Evolutionary conservation across 2,329 filamentous ascomycete genomes (phyloP).

Genomic region (Beauveria caledonica): DNA sequence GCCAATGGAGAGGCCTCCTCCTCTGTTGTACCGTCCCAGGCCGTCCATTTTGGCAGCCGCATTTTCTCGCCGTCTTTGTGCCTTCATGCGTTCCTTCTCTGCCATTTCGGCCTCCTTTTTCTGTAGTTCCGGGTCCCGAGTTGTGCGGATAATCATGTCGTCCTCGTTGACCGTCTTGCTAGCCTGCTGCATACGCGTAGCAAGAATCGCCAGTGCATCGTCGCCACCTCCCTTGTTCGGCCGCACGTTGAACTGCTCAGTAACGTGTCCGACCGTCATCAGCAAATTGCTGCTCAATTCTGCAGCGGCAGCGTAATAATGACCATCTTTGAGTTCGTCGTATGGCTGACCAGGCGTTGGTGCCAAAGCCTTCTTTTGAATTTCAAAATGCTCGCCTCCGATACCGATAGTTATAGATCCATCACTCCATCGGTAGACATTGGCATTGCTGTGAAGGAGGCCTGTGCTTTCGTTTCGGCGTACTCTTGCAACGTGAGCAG

Average conservation of each 20-base stretch:
- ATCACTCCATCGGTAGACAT: conserved; percentile 70
- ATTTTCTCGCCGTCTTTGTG: conserved; percentile 58
- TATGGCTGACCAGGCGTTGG: conserved; percentile 53
- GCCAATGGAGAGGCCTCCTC: conserved; percentile 57
- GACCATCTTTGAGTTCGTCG: conserved; percentile 60
- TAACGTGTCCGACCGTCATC: conserved; percentile 67
- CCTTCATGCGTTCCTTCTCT: conserved; percentile 64
- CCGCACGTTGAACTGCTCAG: conserved; percentile 60
- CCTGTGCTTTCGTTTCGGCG: conserved; percentile 58
- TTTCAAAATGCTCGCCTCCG: conserved; percentile 67
- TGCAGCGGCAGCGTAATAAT: conserved; percentile 68
- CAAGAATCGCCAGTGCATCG: conserved; percentile 60
- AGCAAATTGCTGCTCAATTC: conserved; percentile 60
- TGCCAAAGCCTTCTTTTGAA: conserved; percentile 61
- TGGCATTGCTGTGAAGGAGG: conserved; percentile 65
- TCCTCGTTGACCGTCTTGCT: conserved; percentile 47
- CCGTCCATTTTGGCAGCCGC: conserved; percentile 57
- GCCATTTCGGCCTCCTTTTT: conserved; percentile 65
- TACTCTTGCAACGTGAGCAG: conserved; percentile 61
- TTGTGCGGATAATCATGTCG: conserved; percentile 61
- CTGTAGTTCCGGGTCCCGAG: conserved; percentile 66
- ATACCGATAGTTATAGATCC: conserved; percentile 69
- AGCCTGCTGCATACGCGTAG: conserved; percentile 57
- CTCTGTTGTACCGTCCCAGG: conserved; percentile 39
- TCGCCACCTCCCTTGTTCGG: conserved; percentile 62